Base-by-base conservation (phyloP, 495 filamentous ascomycete species). In the Hypoxylon intermedium region DNA sequence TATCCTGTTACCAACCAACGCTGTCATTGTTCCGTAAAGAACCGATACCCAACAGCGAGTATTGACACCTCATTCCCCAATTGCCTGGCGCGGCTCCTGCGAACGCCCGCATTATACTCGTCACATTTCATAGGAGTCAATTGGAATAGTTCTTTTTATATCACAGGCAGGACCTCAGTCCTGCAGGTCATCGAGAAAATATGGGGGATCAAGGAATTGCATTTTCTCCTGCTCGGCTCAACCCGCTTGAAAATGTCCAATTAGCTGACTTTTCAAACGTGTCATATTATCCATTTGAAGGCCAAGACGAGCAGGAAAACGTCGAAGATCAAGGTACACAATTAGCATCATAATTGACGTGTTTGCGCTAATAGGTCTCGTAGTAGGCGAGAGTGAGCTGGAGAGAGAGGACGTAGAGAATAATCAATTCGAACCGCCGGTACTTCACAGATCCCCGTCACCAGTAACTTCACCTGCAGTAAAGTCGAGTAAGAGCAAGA, bases 231-330 rank as follows among this genome's bases (percentile, higher is more conserved):
- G 65, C 67, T 20, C 72, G 76, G 70, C 21, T 57, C 64, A 28
- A 73, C 62, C 65, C 68, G 60, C 51, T 67, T 51, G 65, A 67
- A 60, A 58, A 70, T 59, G 67, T 79, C 47, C 68, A 74, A 70
- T 62, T 75, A 53, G 67, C 75, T 58, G 47, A 78, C 41, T 77
- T 69, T 62, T 75, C 69, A 40, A 48, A 72, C 21, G 64, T 78
- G 44, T 53, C 74, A 55, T 77, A 71, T 61, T 65, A 72, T 52
- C 15, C 74, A 46, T 38, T 53, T 13, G 49, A 70, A 3, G 65
- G 72, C 38, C 69, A 70, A 23, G 75, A 77, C 36, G 54, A 26
- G 7, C 4, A 26, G 15, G 36, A 38, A 19, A 6, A 75, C 15
- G 48, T 69, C 58, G 67, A 70, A 12, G 37, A 68, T 19, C 16